Base-by-base conservation (phyloP, 129 eudicot species). In the Calendula officinalis region DNA sequence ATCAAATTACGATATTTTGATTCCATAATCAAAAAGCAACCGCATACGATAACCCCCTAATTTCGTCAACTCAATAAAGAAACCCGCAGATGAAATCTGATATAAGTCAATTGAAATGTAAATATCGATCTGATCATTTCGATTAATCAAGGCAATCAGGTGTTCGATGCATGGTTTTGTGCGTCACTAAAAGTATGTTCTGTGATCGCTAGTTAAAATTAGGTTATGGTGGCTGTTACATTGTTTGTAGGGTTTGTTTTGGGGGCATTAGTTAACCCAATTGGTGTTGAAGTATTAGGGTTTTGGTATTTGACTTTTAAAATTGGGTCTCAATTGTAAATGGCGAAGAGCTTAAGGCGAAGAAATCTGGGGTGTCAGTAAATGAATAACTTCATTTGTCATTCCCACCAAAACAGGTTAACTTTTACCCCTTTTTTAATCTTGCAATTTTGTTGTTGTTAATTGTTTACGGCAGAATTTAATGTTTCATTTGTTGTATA, bases 191-290 rank as follows among this genome's bases (percentile, higher is more conserved):
- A 48, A 69, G 7, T 46, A 39, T 57, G 70, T 22, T 44, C 8
- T 71, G 61, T 47, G 35, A 52, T n/a, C 33, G 9, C 15, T 3
- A 33, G 6, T 52, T 7, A 35, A 6, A 17, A 38, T 35, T 33
- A 32, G 75, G 50, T 30, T 40, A 73, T 72, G 77, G 66, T 79
- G 77, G 61, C 69, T 61, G 49, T 86, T 70, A 64, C 82, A 27
- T 56, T 87, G 76, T n/a, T n/a, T n/a, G n/a, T n/a, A n/a, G n/a
- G n/a, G n/a, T n/a, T n/a, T n/a, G n/a, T n/a, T n/a, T n/a, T 81
- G 48, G 95, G 95, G 52, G 95, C 73, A 45, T 49, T 84, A n/a
- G 81, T 81, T 63, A n/a, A n/a, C n/a, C n/a, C n/a, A n/a, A 32
- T 87, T 41, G 85, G 69, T 7, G 13, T 78, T 49, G 88, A 87